phyloP scores from a whole-genome alignment of 2,329 filamentous ascomycete genomes.

The Botrytis paeoniae region DNA sequence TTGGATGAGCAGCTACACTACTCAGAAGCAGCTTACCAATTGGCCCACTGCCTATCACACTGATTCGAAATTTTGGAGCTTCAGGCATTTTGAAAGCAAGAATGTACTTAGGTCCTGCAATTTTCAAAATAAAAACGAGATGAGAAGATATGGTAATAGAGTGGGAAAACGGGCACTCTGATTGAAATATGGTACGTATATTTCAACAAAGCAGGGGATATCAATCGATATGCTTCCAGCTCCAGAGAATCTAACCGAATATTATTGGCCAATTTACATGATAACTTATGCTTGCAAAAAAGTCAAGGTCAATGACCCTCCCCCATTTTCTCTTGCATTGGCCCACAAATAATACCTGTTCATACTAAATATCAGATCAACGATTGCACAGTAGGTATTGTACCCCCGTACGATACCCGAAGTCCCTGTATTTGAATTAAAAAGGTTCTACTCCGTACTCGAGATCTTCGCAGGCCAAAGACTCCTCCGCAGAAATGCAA shows the following conservation, averaged over 20 bases:
- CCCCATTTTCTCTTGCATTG: neutral
- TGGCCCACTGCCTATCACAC: constrained; percentile 21
- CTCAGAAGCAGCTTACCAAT: constrained; percentile 22
- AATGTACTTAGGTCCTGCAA: neutral
- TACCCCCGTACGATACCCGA: neutral
- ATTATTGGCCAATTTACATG: neutral
- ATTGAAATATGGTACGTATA: neutral
- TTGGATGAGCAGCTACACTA: constrained; percentile 19
- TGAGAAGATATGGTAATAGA: neutral
- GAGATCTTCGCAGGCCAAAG: neutral
- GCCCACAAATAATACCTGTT: neutral
- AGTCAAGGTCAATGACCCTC: neutral
- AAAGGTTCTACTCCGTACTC: neutral
- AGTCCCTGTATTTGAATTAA: neutral
- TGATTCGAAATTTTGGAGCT: constrained; percentile 19
- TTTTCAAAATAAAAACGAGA: neutral
- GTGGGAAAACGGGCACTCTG: neutral
- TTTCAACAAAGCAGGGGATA: neutral
- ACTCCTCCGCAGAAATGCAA: neutral
- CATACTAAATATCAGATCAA: neutral
- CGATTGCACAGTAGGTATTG: neutral
- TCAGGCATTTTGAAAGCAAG: neutral
- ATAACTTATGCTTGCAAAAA: neutral
- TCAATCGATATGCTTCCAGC: neutral
- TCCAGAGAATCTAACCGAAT: neutral